Conservation (phyloP, 345 rosid species). For the Moricandia arvensis region DNA sequence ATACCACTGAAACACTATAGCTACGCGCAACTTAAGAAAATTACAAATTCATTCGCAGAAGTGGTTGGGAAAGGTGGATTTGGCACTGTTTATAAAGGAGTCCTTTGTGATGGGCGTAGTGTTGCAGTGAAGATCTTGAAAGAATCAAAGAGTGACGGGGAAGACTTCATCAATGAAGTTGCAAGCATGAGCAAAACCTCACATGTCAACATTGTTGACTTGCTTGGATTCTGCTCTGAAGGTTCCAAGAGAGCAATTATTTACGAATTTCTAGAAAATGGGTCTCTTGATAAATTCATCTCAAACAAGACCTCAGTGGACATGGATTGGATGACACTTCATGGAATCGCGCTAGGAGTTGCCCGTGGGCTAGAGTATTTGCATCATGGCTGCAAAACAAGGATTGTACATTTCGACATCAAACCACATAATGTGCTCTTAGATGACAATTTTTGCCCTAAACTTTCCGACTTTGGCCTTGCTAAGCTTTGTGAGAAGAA, state of each 20-base stretch:
- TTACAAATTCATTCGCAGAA: conserved; percentile 25
- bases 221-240: conserved; percentile 45
- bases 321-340: conserved; percentile 18
- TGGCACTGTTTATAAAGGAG: conserved; percentile 27
- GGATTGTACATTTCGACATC: conserved; percentile 49
- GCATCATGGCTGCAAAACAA: conserved; percentile 51
- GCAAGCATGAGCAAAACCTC: conserved; percentile 46
- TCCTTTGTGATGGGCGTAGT: conserved; percentile 11
- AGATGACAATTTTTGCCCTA: background rate
- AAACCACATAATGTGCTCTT: background rate
- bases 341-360: conserved; percentile 33
- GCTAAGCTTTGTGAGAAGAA: background rate
- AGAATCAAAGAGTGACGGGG: conserved; percentile 10
- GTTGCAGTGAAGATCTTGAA: conserved; percentile 37
- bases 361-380: conserved; percentile 55
- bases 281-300: conserved; percentile 42
- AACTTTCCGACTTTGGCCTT: background rate
- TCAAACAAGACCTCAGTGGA: background rate
- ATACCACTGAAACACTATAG: conserved; percentile 28
- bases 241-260: conserved; percentile 39
- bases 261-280: conserved; percentile 40
- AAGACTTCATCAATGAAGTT: conserved; percentile 52
- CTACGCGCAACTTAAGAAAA: conserved; percentile 22
- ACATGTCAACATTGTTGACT: conserved; percentile 46
- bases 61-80: conserved; percentile 35